Conservation (phyloP, 2,329 filamentous ascomycete genomes). For the Xylariaceae sp. region DNA sequence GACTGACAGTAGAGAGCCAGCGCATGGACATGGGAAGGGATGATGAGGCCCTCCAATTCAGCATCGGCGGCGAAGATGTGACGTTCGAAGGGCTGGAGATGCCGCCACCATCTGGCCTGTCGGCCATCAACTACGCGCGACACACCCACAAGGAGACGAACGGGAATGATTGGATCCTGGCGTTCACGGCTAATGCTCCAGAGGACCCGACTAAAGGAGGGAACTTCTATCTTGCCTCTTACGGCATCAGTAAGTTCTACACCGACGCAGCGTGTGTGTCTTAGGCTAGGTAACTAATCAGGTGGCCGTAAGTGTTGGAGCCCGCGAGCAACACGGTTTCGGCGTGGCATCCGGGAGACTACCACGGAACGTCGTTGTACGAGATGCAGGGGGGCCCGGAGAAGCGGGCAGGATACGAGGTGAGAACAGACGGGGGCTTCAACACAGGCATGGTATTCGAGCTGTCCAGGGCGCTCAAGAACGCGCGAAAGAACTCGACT, state of each 20-base stretch:
- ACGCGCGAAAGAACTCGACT: constrained; percentile 5
- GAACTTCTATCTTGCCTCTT: constrained; percentile 18
- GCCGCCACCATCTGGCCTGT: constrained; percentile 12
- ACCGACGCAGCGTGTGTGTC: too few species aligned
- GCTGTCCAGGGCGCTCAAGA: constrained; percentile 8
- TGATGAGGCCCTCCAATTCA: constrained; percentile 13
- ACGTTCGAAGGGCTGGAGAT: constrained; percentile 14
- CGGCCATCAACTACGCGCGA: constrained; percentile 14
- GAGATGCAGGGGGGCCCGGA: constrained; percentile 13
- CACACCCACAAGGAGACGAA: constrained; percentile 15
- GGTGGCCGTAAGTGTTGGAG: constrained; percentile 7
- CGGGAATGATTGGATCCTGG: constrained; percentile 16
- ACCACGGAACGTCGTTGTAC: constrained; percentile 18
- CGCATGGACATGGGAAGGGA: constrained; percentile 15
- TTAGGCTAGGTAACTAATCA: too few species aligned
- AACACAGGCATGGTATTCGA: constrained; percentile 14
- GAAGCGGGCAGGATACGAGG: constrained; percentile 7
- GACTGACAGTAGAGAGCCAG: background rate
- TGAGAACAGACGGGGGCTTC: constrained; percentile 11
- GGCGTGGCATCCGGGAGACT: constrained; percentile 12
- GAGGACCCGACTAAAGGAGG: constrained; percentile 9
- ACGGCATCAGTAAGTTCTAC: constrained; percentile 13
- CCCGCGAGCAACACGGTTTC: constrained; percentile 15
- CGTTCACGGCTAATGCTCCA: constrained; percentile 9
- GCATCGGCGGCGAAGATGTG: constrained; percentile 7